Evolutionary conservation across 2,329 filamentous ascomycete genomes (phyloP).

Genomic region (Thelonectria blattea): DNA sequence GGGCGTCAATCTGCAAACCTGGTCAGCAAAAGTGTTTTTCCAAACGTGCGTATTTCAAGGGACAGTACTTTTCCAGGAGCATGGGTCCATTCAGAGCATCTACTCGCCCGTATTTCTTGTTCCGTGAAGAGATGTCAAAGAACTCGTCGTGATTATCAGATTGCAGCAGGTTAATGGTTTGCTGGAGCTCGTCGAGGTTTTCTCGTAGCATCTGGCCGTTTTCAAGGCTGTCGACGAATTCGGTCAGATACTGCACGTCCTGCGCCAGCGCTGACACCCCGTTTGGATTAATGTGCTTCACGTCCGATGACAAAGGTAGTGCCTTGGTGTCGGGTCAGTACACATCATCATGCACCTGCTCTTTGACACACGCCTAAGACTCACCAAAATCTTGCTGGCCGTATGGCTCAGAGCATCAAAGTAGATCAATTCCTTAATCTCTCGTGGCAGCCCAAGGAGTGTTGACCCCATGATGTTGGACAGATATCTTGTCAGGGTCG

Average conservation of each 20-base stretch:
- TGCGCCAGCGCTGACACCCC: constrained; percentile 81
- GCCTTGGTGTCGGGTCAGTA: constrained; percentile 53
- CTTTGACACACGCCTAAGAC: constrained; percentile 27
- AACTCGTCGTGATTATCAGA: constrained; percentile 94
- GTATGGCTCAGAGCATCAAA: constrained; percentile 95
- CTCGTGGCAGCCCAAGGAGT: constrained; percentile 86
- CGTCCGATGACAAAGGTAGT: constrained; percentile 77
- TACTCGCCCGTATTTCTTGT: constrained; percentile 93
- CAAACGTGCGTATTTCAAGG: not conserved
- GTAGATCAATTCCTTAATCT: constrained; percentile 98
- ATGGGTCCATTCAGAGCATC: constrained; percentile 88
- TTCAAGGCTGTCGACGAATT: constrained; percentile 86
- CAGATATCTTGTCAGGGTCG: constrained; percentile 89
- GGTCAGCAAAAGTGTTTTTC: constrained; percentile 34
- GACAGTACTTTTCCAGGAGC: constrained; percentile 82
- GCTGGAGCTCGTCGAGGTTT: constrained; percentile 90
- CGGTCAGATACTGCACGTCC: constrained; percentile 82
- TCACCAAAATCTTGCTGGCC: constrained; percentile 79
- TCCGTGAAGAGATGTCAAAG: constrained; percentile 87
- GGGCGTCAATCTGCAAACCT: constrained; percentile 63
- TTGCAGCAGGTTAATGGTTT: constrained; percentile 88
- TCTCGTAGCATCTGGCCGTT: constrained; percentile 85
- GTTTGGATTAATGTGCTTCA: constrained; percentile 86
- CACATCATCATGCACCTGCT: not conserved
- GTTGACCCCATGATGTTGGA: constrained; percentile 97